A percentile compares a stretch with the other conserved stretches of the same genome.
These are phyloP conservation scores for Phytophthora hibernalis DNA, from an alignment of 352 stramenopile species.

Conservation along the genomic window DNA sequence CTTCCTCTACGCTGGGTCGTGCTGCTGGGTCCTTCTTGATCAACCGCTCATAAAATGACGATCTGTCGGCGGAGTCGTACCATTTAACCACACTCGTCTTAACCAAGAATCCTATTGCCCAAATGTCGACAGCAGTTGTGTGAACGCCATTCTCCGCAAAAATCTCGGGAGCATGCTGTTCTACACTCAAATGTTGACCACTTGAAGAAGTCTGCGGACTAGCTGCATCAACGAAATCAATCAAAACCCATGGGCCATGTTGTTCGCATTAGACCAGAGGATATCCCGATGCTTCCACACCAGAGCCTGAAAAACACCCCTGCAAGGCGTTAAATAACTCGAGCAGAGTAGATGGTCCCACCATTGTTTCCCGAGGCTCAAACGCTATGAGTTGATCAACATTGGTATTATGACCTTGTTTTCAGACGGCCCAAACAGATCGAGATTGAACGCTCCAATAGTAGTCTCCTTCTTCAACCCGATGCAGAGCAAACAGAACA, in stretches of 20 bases:
- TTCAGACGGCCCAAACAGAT: neutral
- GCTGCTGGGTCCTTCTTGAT: slow-evolving; percentile 11
- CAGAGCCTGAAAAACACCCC: slow-evolving; percentile 16
- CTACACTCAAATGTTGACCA: slow-evolving; percentile 19
- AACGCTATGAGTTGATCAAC: slow-evolving; percentile 18
- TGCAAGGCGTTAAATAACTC: slow-evolving; percentile 15
- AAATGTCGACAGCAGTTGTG: slow-evolving; percentile 33
- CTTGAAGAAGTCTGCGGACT: slow-evolving; percentile 17
- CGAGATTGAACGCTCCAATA: neutral
- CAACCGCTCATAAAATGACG: slow-evolving; percentile 5
- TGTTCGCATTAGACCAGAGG: slow-evolving; percentile 16
- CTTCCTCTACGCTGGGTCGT: slow-evolving; percentile 25
- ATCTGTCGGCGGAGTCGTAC: slow-evolving; percentile 12
- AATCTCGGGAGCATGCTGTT: slow-evolving; percentile 30
- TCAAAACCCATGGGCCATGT: slow-evolving; percentile 19
- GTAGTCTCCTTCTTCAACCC: neutral
- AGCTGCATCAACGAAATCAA: slow-evolving; percentile 21
- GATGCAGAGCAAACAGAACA: slow-evolving; percentile 8
- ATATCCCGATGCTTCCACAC: slow-evolving; percentile 27
- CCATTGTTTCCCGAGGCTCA: slow-evolving; percentile 12
- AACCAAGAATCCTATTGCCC: slow-evolving; percentile 29
- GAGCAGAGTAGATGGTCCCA: slow-evolving; percentile 11
- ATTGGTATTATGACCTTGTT: slow-evolving; percentile 5
- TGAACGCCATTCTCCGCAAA: slow-evolving; percentile 7
- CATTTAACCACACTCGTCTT: slow-evolving; percentile 22